Evolutionary conservation across 805 yeast genomes (phyloP).

Genomic region (Ogataea nitratoaversa): DNA sequence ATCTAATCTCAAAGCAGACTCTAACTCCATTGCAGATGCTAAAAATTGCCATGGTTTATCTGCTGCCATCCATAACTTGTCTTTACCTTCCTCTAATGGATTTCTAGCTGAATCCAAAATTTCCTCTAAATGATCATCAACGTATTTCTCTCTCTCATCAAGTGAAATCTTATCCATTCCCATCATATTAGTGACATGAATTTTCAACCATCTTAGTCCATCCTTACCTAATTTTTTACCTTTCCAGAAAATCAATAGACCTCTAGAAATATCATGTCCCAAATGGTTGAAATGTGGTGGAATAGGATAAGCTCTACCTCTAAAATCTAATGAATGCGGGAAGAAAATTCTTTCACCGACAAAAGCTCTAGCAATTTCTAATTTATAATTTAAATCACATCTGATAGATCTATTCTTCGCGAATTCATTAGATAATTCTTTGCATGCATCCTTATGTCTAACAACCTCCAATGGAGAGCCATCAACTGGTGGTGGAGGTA

Average conservation of each 20-base stretch:
- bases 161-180: slow-evolving; percentile 74
- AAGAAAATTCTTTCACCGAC: slow-evolving; percentile 73
- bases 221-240: slow-evolving; percentile 62
- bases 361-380: slow-evolving; percentile 93
- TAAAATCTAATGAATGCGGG: slow-evolving; percentile 77
- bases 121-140: slow-evolving; percentile 52
- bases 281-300: slow-evolving; percentile 78
- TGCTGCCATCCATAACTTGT: slow-evolving; percentile 65
- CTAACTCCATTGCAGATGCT: slow-evolving; percentile 63
- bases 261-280: slow-evolving; percentile 75
- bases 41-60: slow-evolving; percentile 85
- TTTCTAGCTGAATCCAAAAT: slow-evolving; percentile 55
- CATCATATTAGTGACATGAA: slow-evolving; percentile 68
- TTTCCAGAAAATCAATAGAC: slow-evolving; percentile 70
- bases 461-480: slow-evolving; percentile 70
- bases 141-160: slow-evolving; percentile 55
- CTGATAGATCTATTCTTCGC: slow-evolving; percentile 76
- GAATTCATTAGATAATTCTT: slow-evolving; percentile 53
- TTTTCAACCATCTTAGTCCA: slow-evolving; percentile 72
- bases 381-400: slow-evolving; percentile 89
- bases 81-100: slow-evolving; percentile 47
- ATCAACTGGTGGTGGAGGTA: slow-evolving; percentile 56
- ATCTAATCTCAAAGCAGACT: slow-evolving; percentile 53
- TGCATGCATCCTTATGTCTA: slow-evolving; percentile 63
- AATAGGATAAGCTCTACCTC: slow-evolving; percentile 82